phyloP scores from a whole-genome alignment of 2,329 filamentous ascomycete species.

The Claviceps cyperi region DNA sequence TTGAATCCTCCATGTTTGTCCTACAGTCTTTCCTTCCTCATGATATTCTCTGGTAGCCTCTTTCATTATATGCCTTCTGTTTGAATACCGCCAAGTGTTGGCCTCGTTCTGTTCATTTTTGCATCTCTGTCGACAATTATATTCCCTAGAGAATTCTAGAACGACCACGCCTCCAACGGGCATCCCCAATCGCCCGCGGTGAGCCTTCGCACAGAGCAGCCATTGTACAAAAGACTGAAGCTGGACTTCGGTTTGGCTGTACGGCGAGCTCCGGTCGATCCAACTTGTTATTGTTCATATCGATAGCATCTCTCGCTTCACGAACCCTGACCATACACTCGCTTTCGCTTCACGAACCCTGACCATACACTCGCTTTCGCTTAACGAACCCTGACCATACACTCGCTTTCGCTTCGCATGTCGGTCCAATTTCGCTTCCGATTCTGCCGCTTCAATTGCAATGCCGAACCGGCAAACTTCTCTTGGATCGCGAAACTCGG shows the following conservation, averaged over 20 bases:
- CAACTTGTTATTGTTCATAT: background rate
- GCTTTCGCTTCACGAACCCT: background rate
- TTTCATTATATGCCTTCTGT: background rate
- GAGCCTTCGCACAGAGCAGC: background rate
- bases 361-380: background rate
- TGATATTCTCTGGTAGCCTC: constrained; percentile 1
- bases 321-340: background rate
- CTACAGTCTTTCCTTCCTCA: constrained; percentile 2
- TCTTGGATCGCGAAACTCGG: constrained; percentile 11
- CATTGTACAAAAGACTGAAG: constrained; percentile 1
- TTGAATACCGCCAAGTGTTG: background rate
- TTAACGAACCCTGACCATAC: background rate
- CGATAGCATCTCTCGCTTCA: background rate
- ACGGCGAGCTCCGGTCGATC: background rate
- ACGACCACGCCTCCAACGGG: background rate
- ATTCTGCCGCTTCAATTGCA: background rate
- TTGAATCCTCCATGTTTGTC: background rate
- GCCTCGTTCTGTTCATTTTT: background rate
- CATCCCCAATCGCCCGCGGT: background rate
- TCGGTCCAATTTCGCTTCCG: background rate
- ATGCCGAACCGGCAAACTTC: constrained; percentile 10
- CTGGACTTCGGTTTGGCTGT: constrained; percentile 4
- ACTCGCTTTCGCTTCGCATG: background rate
- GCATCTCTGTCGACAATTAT: too few relatives aligned
- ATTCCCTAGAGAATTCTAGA: background rate